phyloP scores from a whole-genome alignment of 1,284 basidiomycete species.

The Entoloma clypeatum region DNA sequence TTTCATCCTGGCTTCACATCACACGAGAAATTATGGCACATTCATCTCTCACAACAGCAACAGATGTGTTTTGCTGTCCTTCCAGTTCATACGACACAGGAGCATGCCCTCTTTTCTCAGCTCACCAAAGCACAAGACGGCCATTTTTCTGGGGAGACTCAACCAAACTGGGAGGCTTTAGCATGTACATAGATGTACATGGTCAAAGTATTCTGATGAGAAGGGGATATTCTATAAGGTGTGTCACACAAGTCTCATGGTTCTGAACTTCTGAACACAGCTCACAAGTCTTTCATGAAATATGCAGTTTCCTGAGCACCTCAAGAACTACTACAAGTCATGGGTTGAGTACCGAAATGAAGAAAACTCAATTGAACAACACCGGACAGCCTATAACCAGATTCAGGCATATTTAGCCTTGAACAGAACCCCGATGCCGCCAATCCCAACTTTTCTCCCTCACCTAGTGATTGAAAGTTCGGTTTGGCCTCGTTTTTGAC shows the following conservation, averaged over 20 bases:
- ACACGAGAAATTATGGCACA: slow-evolving; percentile 7
- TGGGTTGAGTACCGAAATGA: slow-evolving; percentile 12
- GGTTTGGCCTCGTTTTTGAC: no score
- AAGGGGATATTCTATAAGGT: slow-evolving; percentile 14
- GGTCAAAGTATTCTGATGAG: slow-evolving; percentile 11
- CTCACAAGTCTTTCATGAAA: not conserved
- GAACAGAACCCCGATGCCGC: slow-evolving; percentile 3
- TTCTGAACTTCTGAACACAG: no score
- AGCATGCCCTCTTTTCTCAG: slow-evolving; percentile 10
- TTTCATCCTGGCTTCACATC: slow-evolving; percentile 7
- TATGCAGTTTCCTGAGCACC: slow-evolving; percentile 9
- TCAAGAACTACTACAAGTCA: slow-evolving; percentile 15
- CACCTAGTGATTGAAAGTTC: no score
- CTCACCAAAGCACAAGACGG: not conserved
- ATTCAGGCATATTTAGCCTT: not conserved
- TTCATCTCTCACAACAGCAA: slow-evolving; percentile 7
- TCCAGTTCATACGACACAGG: slow-evolving; percentile 11
- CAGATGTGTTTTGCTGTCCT: slow-evolving; percentile 10
- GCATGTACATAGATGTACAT: slow-evolving; percentile 4
- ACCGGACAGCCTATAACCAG: slow-evolving; percentile 5
- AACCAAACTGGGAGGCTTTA: slow-evolving; percentile 11
- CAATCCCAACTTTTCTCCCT: not conserved
- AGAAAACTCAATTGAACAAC: slow-evolving; percentile 10
- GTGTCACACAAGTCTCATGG: no score
- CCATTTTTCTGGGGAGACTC: slow-evolving; percentile 1